phyloP scores from a whole-genome alignment of 2,329 filamentous ascomycete species.

The Fusarium sp. region DNA sequence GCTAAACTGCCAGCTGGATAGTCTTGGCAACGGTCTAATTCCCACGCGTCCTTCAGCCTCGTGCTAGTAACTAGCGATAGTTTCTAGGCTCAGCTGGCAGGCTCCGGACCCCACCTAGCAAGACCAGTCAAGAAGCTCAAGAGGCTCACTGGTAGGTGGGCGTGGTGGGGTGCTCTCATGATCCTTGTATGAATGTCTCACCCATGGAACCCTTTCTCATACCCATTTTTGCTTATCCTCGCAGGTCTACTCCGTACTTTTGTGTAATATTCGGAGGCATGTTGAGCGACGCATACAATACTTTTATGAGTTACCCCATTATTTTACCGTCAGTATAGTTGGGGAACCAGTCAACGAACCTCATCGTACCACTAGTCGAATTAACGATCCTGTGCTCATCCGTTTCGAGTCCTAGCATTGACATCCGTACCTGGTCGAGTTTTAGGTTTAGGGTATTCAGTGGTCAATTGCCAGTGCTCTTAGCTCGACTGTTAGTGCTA shows the following conservation, averaged over 20 bases:
- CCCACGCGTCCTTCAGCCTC: constrained; percentile 32
- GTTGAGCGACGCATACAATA: neutral
- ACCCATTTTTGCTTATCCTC: constrained; percentile 13
- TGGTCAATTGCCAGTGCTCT: constrained; percentile 9
- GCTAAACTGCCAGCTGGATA: constrained; percentile 20
- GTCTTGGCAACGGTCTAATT: constrained; percentile 42
- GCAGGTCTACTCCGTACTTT: constrained; percentile 1
- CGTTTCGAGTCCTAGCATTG: neutral
- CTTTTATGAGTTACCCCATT: neutral
- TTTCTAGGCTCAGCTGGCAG: constrained; percentile 40
- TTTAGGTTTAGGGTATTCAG: constrained; percentile 30
- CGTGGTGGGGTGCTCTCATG: constrained; percentile 7
- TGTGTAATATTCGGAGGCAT: neutral
- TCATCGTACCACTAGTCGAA: neutral
- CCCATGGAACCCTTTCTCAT: constrained; percentile 21
- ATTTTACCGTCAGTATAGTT: neutral
- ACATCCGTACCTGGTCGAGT: constrained; percentile 1
- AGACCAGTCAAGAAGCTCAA: constrained; percentile 34
- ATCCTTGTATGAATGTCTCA: constrained; percentile 21
- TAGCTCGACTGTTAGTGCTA: constrained; percentile 9
- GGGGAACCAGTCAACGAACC: constrained; percentile 14
- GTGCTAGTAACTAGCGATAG: constrained; percentile 34
- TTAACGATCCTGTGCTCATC: too few relatives aligned
- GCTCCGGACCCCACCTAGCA: constrained; percentile 31
- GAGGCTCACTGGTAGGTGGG: constrained; percentile 27